Evolutionary conservation across 352 stramenopile species (phyloP), one percentile per base, ranked within the genome.

Genomic region (Halophytophthora batemanensis): DNA sequence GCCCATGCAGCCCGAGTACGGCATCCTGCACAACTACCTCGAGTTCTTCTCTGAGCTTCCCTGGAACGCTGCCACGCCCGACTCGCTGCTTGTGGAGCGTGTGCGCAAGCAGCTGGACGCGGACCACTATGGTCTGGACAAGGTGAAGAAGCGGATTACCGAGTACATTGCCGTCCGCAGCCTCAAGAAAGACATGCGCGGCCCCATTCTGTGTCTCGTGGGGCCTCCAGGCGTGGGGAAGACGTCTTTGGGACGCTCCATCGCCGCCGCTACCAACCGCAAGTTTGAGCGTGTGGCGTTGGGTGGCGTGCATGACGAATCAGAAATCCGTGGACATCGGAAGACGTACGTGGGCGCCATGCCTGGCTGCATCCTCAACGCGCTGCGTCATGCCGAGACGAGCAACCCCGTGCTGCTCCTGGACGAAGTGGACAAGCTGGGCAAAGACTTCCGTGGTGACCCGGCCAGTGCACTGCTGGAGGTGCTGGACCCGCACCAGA

Each of bases 301-400:
- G 2, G 82, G 85, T 35, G 83, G 81, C 31, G 81, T 93, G 25
- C 77, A 86, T 29, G 82, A 95, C 44, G 83, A 93, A 35, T 89
- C 83, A 0, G 85, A 94, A 54, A 92, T 95, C 45, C 77, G 83
- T 21, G 85, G 85, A 21, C 83, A 95, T 48, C 77, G 85, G 45
- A 87, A 90, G 64, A 94, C 83, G 34, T 95, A 95, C 60, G 84
- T 95, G 61, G 83, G 85, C 25, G 85, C 85, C 2, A 89, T 95
- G 85, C 81, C 85, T 15, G 83, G 85, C 1, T 88, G 75, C 39
- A 88, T 95, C n/a, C 47, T 95, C 19, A 84, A 87, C 37, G 77
- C 82, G 0, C 66, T 95, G 19, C 75, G 79, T 5, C 80, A 87
- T 38, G 79, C 82, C 17, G 75, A 87, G 52, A 87, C 69, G 15